phyloP scores from a whole-genome alignment of 2,329 filamentous ascomycete genomes.

The Phaeosphaeriaceae sp. region DNA sequence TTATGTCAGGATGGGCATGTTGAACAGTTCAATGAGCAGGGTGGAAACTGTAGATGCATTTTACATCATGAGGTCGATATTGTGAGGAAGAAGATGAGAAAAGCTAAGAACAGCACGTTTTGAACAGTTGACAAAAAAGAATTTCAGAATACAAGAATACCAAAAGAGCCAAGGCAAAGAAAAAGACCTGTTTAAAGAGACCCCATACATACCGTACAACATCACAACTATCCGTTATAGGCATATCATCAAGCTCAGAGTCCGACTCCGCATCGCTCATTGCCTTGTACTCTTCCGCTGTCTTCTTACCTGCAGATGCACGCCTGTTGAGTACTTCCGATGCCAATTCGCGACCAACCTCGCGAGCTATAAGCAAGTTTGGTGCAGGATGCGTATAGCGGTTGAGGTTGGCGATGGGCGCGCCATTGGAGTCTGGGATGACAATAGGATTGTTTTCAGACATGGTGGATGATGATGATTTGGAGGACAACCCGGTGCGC shows the following conservation, averaged over 20 bases:
- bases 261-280: constrained; percentile 14
- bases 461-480: no score
- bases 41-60: background rate
- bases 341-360: no score
- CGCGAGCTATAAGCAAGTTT: no score
- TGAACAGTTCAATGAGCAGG: background rate
- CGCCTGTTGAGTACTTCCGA: no score
- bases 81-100: background rate
- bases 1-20: background rate
- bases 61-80: background rate
- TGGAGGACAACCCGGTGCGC: no score
- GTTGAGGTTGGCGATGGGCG: no score
- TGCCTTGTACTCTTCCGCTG: background rate
- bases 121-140: background rate
- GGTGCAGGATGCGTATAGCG: no score
- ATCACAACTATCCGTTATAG: constrained; percentile 28
- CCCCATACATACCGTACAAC: constrained; percentile 18
- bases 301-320: background rate
- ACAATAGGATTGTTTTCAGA: no score
- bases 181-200: background rate
- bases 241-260: constrained; percentile 16
- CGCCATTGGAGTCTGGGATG: no score
- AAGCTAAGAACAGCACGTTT: background rate
- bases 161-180: no score
- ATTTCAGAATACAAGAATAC: no score